A percentile compares a stretch with the other conserved stretches of the same genome.
Evolutionary conservation across 805 yeast species (phyloP).

Genomic region (Metschnikowia noctiluminum): DNA sequence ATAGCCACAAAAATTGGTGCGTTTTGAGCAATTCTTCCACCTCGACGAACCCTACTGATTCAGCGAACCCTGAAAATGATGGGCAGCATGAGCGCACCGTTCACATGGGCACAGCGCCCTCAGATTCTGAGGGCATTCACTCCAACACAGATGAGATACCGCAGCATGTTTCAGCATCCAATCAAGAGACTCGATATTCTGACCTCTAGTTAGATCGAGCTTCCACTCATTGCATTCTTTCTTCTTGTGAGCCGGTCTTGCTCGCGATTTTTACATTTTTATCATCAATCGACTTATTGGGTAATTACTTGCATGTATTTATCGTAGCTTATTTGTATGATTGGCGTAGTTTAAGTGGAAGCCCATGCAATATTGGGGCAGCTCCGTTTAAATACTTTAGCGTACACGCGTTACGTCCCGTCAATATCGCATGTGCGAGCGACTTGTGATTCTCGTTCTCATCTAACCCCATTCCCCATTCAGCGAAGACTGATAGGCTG

Average conservation of each 20-base stretch:
- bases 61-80: slow-evolving; percentile 11
- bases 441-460: slow-evolving; percentile 17
- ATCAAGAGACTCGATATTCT: slow-evolving; percentile 13
- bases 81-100: slow-evolving; percentile 14
- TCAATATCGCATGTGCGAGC: slow-evolving; percentile 55
- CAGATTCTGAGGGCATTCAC: slow-evolving; percentile 15
- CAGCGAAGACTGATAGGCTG: slow-evolving; percentile 54
- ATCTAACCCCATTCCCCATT: slow-evolving; percentile 55
- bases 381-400: slow-evolving; percentile 81
- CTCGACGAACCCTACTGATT: slow-evolving; percentile 15
- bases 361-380: slow-evolving; percentile 88
- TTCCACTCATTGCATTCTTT: not conserved
- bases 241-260: not conserved
- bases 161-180: slow-evolving; percentile 12
- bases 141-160: slow-evolving; percentile 12
- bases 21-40: slow-evolving; percentile 43
- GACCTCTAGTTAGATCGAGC: not conserved
- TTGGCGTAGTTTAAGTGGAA: slow-evolving; percentile 48
- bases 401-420: slow-evolving; percentile 65
- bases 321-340: not conserved
- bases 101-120: slow-evolving; percentile 14
- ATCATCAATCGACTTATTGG: not conserved
- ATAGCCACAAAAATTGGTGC: slow-evolving; percentile 94
- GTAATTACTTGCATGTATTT: not conserved
- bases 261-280: not conserved